These are phyloP conservation scores for Boehmeria nivea DNA, from an alignment of 306 rosid genomes.

Conservation along the genomic window DNA sequence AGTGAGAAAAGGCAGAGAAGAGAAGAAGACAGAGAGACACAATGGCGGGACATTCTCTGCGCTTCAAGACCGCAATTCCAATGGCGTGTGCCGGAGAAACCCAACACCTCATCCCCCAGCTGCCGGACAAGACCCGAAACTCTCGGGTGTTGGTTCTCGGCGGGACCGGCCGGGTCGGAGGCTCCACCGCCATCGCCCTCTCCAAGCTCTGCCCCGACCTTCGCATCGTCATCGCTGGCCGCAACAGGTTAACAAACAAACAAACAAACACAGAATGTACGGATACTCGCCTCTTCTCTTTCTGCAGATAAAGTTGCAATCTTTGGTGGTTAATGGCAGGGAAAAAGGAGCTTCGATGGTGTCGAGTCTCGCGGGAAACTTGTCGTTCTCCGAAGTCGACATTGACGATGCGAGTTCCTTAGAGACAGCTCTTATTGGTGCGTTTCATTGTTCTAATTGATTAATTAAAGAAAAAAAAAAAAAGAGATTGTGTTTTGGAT, in stretches of 20 bases:
- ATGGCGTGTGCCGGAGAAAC: conserved; percentile 22
- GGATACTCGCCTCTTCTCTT: too few relatives aligned
- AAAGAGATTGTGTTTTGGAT: neutral
- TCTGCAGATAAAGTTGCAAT: too few relatives aligned
- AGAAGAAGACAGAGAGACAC: conserved; percentile 1
- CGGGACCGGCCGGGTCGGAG: conserved; percentile 94
- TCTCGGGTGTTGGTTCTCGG: conserved; percentile 75
- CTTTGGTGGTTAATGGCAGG: conserved; percentile 31
- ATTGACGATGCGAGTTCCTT: conserved; percentile 44
- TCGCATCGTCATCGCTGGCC: conserved; percentile 57
- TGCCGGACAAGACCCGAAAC: conserved; percentile 52
- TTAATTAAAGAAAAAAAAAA: neutral
- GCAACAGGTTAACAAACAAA: conserved; percentile 78
- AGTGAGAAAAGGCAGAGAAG: neutral
- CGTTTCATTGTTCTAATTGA: conserved; percentile 1
- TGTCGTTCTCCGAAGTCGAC: conserved; percentile 59
- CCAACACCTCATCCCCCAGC: conserved; percentile 22
- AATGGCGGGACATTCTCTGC: conserved; percentile 38
- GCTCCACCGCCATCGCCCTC: conserved; percentile 80
- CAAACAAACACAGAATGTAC: neutral
- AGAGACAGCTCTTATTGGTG: conserved; percentile 59
- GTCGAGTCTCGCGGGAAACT: conserved; percentile 50
- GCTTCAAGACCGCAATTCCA: conserved; percentile 25
- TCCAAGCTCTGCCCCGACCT: conserved; percentile 70
- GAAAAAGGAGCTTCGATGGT: conserved; percentile 66